These are phyloP conservation scores for Lactifluus piperatus DNA, from an alignment of 768 basidiomycete species.

Conservation along the genomic window DNA sequence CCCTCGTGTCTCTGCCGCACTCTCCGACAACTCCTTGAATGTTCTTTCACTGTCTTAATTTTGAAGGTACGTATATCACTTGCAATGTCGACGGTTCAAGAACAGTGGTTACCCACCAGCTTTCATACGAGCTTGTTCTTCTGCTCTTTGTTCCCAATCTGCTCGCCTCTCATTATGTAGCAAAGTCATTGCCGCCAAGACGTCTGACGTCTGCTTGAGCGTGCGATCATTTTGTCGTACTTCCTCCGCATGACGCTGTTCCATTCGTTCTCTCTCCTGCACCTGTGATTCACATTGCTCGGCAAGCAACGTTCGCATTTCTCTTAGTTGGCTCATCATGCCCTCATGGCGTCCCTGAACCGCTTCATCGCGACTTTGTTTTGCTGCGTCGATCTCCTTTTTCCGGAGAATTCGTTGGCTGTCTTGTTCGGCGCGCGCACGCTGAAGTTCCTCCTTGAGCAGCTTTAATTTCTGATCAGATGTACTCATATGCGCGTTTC, in stretches of 20 bases:
- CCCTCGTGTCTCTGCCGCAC: constrained; percentile 4
- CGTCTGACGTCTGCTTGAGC: constrained; percentile 6
- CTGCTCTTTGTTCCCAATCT: constrained; percentile 2
- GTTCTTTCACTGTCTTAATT: neutral
- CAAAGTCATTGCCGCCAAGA: constrained; percentile 1
- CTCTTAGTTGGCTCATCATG: constrained; percentile 12
- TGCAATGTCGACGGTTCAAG: neutral
- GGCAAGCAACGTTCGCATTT: neutral
- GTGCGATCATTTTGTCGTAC: neutral
- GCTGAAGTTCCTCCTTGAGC: constrained; percentile 8
- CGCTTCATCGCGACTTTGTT: neutral
- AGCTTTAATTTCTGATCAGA: constrained; percentile 1
- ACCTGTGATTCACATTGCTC: constrained; percentile 3
- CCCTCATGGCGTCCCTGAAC: constrained; percentile 9
- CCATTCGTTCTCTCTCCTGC: neutral
- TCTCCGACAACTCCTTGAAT: neutral
- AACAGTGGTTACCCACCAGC: constrained; percentile 2
- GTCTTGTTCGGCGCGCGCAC: constrained; percentile 10
- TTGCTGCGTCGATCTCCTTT: neutral
- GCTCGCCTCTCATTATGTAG: constrained; percentile 5
- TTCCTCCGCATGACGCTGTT: constrained; percentile 5
- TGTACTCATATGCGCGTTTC: constrained; percentile 3
- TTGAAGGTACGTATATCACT: neutral
- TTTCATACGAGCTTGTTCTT: neutral
- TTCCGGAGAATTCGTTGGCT: neutral